phyloP scores from a whole-genome alignment of 2,329 filamentous ascomycete species.

The Colletotrichum musicola region DNA sequence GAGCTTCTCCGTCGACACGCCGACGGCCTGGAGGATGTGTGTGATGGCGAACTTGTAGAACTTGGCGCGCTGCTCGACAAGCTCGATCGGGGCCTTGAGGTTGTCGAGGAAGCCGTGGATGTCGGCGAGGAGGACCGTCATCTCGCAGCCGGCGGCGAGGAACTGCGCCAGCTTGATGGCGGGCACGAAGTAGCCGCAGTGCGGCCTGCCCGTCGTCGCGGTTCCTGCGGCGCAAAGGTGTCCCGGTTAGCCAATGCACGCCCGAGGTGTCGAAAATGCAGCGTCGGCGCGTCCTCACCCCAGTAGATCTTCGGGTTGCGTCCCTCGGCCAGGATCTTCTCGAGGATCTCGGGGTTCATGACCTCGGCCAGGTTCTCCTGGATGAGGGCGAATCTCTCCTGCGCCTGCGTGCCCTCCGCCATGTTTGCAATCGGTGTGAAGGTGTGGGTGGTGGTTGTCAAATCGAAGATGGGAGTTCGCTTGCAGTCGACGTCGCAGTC shows the following conservation, averaged over 20 bases:
- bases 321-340: conserved; percentile 77
- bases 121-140: conserved; percentile 82
- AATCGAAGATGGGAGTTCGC: neutral
- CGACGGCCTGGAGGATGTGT: conserved; percentile 79
- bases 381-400: conserved; percentile 81
- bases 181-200: conserved; percentile 90
- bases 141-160: conserved; percentile 84
- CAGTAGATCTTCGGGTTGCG: conserved; percentile 85
- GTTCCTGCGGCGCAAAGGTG: conserved; percentile 63
- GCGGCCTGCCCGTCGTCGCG: conserved; percentile 87
- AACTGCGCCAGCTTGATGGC: conserved; percentile 92
- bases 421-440: conserved; percentile 32
- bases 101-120: conserved; percentile 85
- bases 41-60: conserved; percentile 88
- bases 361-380: conserved; percentile 84
- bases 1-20: conserved; percentile 82
- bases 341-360: conserved; percentile 86
- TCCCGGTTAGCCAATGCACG: conserved; percentile 28
- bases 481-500: neutral
- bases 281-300: conserved; percentile 61
- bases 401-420: conserved; percentile 53
- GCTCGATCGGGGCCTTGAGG: conserved; percentile 88
- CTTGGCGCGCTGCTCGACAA: conserved; percentile 83
- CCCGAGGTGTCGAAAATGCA: neutral
- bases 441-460: neutral